Evolutionary conservation across 176 grass and related monocot genomes (phyloP), one percentile per base, ranked within the genome.

Genomic region (Oryza brachyantha): DNA sequence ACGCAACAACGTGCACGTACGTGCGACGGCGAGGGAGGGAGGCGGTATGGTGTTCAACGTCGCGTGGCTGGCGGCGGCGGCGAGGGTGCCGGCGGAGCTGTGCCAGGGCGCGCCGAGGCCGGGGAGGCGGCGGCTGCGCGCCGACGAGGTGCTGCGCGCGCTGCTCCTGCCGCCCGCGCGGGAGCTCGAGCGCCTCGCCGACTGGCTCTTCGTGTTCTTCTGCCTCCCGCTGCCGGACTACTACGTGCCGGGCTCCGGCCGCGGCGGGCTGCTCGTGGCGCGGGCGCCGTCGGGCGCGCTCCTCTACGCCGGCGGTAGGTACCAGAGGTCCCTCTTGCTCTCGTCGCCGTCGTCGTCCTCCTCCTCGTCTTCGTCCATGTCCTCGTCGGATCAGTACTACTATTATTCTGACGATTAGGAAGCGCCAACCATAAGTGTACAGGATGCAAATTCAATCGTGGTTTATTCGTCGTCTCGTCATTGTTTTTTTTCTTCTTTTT

Each of bases 61-160:
- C 16, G 64, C 70, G 42, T 70, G 78, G 27, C 31, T 84, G 71
- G 86, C 32, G 41, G 54, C 76, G 41, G 86, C 70, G 75, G 81
- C 81, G 63, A 10, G 71, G 24, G 70, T 40, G 52, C 70, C 81
- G 70, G 81, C 81, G 54, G 86, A 88, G 81, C 70, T 84, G 75
- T 88, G 81, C 86, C 86, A 84, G 86, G 36, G 45, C 0, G 1
- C 80, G 22, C 16, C 46, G 61, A 68, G 50, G 39, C 75, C 68
- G 68, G 75, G 68, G 29, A 13, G 64, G 55, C 70, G 76, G 81
- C 31, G 82, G 71, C 28, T 89, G 70, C 77, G 77, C 41, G 81
- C 64, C 28, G 87, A 89, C 81, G 82, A 89, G 71, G 87, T 89
- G 0, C 77, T 89, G 64, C 87, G 82, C n/a, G 87, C 77, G 65